Evolutionary conservation across 2,329 filamentous ascomycete genomes (phyloP), one percentile per base, ranked within the genome.

Genomic region (Scytalidium lignicola): DNA sequence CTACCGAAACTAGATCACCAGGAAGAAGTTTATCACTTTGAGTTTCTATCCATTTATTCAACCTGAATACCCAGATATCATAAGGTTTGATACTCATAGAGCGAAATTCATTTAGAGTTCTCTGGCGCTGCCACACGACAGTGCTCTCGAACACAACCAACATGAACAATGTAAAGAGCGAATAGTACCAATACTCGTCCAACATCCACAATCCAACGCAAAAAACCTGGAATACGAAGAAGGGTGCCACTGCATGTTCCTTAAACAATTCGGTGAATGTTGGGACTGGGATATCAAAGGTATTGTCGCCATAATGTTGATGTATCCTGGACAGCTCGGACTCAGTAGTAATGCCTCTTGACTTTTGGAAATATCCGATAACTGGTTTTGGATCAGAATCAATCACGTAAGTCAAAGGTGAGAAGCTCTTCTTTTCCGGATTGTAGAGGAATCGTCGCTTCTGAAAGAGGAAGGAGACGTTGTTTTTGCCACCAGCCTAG

Each of bases 161-260:
- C 95, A 99, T 99, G 74, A 97, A 91, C 19, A 99, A 83, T 1
- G 95, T 99, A 70, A 99, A 99, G 18, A 99, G 81, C 53, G 93
- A 97, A 73, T 99, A 99, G 75, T 99, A 99, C 93, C 95, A 99
- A 73, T 97, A 99, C 71, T 99, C 95, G 65, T 99, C 93, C 65
- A 99, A 74, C 84, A 97, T 89, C 93, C 93, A 99, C 53, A 99
- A 74, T 15, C 93, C 95, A 51, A 99, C 93, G 62, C 95, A 99
- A 75, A 99, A 99, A 53, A 99, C 78, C 75, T 99, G 93, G 73
- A 99, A 99, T 55, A 99, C 91, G 71, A 99, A 99, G 76, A 99
- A 99, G 4, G 93, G 93, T 19, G 95, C 95, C 19, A 99, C 95
- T 20, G 95, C 92, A 68, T 99, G 95, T 70, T 99, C 93, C 70